Percentiles rank a stretch among this genome's conserved stretches.
These are phyloP conservation scores for Lactifluus hygrophoroides DNA, from an alignment of 768 basidiomycete genomes.

Conservation along the genomic window DNA sequence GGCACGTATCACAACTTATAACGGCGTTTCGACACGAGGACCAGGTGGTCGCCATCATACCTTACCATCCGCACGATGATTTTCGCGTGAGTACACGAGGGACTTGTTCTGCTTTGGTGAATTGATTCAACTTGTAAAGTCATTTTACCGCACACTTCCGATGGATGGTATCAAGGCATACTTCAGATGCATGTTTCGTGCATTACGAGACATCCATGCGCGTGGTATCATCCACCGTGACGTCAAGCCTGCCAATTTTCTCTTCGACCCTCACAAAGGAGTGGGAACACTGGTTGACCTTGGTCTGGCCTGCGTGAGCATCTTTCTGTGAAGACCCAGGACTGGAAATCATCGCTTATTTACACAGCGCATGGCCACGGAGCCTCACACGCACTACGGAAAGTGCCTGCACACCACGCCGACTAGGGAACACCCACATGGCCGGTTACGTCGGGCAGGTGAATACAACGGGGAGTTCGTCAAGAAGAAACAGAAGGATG, in stretches of 20 bases:
- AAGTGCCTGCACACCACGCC: constrained; percentile 75
- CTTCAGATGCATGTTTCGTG: constrained; percentile 85
- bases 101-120: not conserved
- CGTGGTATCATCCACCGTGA: constrained; percentile 91
- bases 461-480: constrained; percentile 42
- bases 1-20: constrained; percentile 88
- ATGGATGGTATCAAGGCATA: constrained; percentile 76
- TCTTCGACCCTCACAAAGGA: constrained; percentile 80
- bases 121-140: constrained; percentile 36
- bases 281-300: constrained; percentile 89
- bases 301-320: constrained; percentile 82
- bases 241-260: constrained; percentile 96
- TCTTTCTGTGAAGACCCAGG: not conserved
- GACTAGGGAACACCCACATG: constrained; percentile 57
- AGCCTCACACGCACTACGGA: constrained; percentile 38
- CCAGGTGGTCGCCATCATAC: constrained; percentile 91
- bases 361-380: constrained; percentile 38
- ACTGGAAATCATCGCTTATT: not conserved
- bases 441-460: constrained; percentile 38
- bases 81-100: constrained; percentile 66
- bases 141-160: constrained; percentile 69
- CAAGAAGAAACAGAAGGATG: constrained; percentile 52
- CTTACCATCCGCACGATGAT: constrained; percentile 86
- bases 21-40: constrained; percentile 88
- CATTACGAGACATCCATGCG: constrained; percentile 79